Conservation (phyloP, 2,329 filamentous ascomycete genomes). For the Paramyrothecium roridum region DNA sequence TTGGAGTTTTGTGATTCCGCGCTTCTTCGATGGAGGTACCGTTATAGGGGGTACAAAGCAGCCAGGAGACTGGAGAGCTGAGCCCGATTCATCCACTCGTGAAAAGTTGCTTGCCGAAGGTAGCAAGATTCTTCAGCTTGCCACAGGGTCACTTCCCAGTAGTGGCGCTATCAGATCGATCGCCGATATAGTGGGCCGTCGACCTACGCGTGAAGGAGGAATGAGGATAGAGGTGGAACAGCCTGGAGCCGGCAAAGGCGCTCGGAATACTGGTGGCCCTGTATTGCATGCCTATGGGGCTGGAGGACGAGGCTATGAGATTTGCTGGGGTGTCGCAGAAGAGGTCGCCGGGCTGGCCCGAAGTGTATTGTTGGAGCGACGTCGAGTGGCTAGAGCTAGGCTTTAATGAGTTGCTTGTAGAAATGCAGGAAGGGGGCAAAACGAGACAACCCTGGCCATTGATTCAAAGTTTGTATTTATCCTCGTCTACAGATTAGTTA, state of each 20-base stretch:
- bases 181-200: constrained; percentile 41
- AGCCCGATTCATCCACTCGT: constrained; percentile 45
- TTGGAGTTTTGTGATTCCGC: constrained; percentile 62
- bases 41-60: constrained; percentile 66
- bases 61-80: constrained; percentile 49
- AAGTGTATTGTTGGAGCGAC: constrained; percentile 1
- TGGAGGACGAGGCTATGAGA: constrained; percentile 57
- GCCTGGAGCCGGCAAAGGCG: constrained; percentile 12
- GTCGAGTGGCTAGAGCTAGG: not conserved
- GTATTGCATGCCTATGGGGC: constrained; percentile 58
- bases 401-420: too few species aligned
- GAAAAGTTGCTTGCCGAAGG: constrained; percentile 15
- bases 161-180: constrained; percentile 33
- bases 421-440: too few species aligned
- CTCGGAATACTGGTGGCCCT: constrained; percentile 4
- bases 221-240: constrained; percentile 35
- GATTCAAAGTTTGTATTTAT: too few species aligned
- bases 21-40: constrained; percentile 60
- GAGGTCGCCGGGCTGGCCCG: constrained; percentile 30
- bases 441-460: too few species aligned
- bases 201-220: constrained; percentile 42
- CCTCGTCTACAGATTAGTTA: too few species aligned
- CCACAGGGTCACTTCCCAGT: constrained; percentile 1
- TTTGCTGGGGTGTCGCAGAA: constrained; percentile 58
- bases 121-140: not conserved